phyloP scores from a whole-genome alignment of 768 basidiomycete genomes.

The Xanthoconium stramineum region DNA sequence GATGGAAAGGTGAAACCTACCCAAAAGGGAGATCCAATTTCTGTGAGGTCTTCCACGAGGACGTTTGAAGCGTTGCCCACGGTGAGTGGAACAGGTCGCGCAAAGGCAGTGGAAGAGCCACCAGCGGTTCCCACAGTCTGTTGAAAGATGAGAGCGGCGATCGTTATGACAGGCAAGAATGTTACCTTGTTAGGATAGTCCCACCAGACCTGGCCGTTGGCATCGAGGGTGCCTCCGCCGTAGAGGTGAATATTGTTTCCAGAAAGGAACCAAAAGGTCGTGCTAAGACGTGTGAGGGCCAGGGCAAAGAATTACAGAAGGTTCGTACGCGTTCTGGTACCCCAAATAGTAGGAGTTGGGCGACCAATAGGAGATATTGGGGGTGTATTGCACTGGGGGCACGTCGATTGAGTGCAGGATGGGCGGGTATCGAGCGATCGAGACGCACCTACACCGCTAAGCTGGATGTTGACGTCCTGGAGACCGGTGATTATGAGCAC shows the following conservation, averaged over 20 bases:
- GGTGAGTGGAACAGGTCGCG: slow-evolving; percentile 43
- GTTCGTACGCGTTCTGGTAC: slow-evolving; percentile 41
- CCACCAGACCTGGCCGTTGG: slow-evolving; percentile 45
- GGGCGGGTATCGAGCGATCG: slow-evolving; percentile 7
- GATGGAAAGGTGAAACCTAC: slow-evolving; percentile 21
- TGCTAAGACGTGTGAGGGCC: slow-evolving; percentile 17
- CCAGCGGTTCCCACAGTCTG: slow-evolving; percentile 39
- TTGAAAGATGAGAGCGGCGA: neutral
- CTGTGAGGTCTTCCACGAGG: slow-evolving; percentile 36
- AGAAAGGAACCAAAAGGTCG: slow-evolving; percentile 41
- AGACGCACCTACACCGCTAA: slow-evolving; percentile 35
- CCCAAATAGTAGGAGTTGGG: slow-evolving; percentile 37
- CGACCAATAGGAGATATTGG: slow-evolving; percentile 42
- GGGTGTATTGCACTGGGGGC: slow-evolving; percentile 32
- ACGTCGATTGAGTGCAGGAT: neutral
- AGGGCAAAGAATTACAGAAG: neutral
- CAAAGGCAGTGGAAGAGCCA: slow-evolving; percentile 41
- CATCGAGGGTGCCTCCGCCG: slow-evolving; percentile 44
- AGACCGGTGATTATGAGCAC: slow-evolving; percentile 38
- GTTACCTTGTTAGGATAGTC: slow-evolving; percentile 27
- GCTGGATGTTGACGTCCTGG: slow-evolving; percentile 36
- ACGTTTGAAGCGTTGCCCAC: slow-evolving; percentile 42
- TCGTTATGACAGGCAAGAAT: slow-evolving; percentile 4
- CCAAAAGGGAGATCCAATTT: slow-evolving; percentile 42
- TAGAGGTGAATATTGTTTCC: slow-evolving; percentile 36